Conservation (phyloP, 2,329 filamentous ascomycete genomes). For the Penicillium fuscoglaucum region DNA sequence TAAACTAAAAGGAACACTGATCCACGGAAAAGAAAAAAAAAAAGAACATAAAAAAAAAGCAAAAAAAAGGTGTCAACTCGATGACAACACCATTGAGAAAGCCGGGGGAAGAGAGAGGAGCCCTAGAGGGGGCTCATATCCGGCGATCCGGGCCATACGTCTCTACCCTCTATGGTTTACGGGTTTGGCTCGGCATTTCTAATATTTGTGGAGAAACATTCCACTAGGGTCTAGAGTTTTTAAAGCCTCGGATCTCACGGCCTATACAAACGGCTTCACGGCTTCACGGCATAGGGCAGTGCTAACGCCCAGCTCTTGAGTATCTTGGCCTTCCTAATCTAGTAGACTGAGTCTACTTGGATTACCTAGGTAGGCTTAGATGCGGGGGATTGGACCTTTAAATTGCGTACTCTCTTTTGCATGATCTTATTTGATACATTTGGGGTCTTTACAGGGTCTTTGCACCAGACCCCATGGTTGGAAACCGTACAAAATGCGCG, state of each 20-base stretch:
- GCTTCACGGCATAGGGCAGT: background rate
- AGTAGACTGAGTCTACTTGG: background rate
- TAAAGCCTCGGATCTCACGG: background rate
- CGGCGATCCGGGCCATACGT: constrained; percentile 23
- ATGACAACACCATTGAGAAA: constrained; percentile 28
- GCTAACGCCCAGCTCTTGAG: background rate
- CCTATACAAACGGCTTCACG: background rate
- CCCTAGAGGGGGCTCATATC: constrained; percentile 10
- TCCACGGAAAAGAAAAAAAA: background rate
- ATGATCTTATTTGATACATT: background rate
- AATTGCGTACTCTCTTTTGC: background rate
- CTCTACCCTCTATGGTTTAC: background rate
- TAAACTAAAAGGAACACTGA: background rate
- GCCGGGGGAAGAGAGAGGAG: background rate
- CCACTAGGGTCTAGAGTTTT: background rate
- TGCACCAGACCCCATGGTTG: background rate
- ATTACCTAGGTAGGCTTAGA: background rate
- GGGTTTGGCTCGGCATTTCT: constrained; percentile 6
- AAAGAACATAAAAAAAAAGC: background rate
- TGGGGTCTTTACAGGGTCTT: background rate
- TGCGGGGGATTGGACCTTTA: background rate
- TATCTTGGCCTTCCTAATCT: background rate
- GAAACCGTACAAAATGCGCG: background rate
- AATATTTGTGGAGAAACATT: constrained; percentile 3
- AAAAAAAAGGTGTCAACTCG: constrained; percentile 12